Percentiles rank a stretch among this genome's conserved stretches.
These are phyloP conservation scores for Hyaloperonospora arabidopsidis DNA, from an alignment of 352 stramenopile species.

Conservation along the genomic window DNA sequence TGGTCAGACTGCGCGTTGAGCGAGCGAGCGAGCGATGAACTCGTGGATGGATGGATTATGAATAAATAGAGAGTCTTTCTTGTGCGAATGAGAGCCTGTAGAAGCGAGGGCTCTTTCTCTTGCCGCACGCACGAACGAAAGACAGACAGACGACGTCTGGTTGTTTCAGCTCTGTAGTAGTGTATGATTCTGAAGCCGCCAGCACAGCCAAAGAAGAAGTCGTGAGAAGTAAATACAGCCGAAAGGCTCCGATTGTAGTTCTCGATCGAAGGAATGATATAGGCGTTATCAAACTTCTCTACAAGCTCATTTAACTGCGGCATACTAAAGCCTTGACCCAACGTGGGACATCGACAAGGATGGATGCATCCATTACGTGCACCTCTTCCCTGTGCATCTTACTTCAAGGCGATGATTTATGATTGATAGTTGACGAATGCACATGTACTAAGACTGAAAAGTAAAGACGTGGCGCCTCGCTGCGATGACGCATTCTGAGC, in stretches of 20 bases:
- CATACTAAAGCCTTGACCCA: slow-evolving; percentile 5
- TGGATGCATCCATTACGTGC: slow-evolving; percentile 13
- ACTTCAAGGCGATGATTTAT: slow-evolving; percentile 19
- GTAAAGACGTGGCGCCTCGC: slow-evolving; percentile 8
- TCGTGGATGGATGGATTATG: no score
- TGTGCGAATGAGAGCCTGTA: slow-evolving; percentile 14
- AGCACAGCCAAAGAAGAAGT: no score
- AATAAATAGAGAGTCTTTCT: slow-evolving; percentile 23
- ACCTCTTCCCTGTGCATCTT: slow-evolving; percentile 9
- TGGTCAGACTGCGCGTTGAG: not conserved
- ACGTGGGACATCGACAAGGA: slow-evolving; percentile 12
- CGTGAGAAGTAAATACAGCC: no score
- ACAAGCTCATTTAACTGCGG: slow-evolving; percentile 5
- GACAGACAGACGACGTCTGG: not conserved
- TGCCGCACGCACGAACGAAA: not conserved
- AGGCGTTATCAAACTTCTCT: slow-evolving; percentile 18
- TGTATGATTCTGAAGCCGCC: no score
- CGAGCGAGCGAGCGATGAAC: no score
- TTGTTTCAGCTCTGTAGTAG: slow-evolving; percentile 4
- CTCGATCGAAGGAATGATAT: slow-evolving; percentile 28
- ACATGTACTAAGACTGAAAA: slow-evolving; percentile 2
- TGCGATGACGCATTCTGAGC: slow-evolving; percentile 22
- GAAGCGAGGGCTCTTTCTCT: slow-evolving; percentile 5
- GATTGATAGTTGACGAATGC: slow-evolving; percentile 12
- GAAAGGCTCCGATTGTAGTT: slow-evolving; percentile 9